A percentile compares a stretch with the other conserved stretches of the same genome.
phyloP scores from a whole-genome alignment of 1,139 yeast genomes.

The Hanseniaspora gamundiae region DNA sequence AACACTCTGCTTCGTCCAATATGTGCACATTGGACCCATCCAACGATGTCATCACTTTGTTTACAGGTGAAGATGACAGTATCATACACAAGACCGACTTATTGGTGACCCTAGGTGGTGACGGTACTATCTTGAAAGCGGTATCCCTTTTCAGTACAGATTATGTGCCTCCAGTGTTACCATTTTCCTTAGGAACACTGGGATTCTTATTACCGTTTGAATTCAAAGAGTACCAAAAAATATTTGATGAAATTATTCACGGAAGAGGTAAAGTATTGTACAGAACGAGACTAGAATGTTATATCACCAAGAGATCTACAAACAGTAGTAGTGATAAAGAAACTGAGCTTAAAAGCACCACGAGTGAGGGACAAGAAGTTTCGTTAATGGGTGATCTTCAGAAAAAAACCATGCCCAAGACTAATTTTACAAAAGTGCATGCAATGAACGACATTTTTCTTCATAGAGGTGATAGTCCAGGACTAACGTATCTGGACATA shows the following conservation, averaged over 20 bases:
- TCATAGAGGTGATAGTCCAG: conserved; percentile 84
- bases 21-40: neutral
- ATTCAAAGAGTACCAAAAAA: conserved; percentile 45
- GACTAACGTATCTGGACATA: conserved; percentile 70
- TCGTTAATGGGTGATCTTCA: no score
- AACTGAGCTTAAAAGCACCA: no score
- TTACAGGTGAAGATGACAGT: conserved; percentile 47
- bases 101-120: conserved; percentile 85
- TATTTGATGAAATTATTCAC: conserved; percentile 53
- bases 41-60: conserved; percentile 28
- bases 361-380: no score
- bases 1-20: conserved; percentile 17
- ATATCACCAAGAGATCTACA: conserved; percentile 33
- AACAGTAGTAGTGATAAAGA: conserved; percentile 8
- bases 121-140: conserved; percentile 81
- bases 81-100: conserved; percentile 51
- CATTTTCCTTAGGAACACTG: conserved; percentile 82
- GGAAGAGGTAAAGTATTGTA: conserved; percentile 62
- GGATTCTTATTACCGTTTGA: conserved; percentile 88
- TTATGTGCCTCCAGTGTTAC: conserved; percentile 74
- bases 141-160: conserved; percentile 51
- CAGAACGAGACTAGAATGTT: conserved; percentile 68
- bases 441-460: conserved; percentile 88
- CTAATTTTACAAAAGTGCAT: conserved; percentile 28
- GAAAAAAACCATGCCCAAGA: conserved; percentile 13